A percentile compares a stretch with the other conserved stretches of the same genome.
These are phyloP conservation scores for Inonotus obliquus DNA, from an alignment of 1,284 basidiomycete species.

Conservation along the genomic window DNA sequence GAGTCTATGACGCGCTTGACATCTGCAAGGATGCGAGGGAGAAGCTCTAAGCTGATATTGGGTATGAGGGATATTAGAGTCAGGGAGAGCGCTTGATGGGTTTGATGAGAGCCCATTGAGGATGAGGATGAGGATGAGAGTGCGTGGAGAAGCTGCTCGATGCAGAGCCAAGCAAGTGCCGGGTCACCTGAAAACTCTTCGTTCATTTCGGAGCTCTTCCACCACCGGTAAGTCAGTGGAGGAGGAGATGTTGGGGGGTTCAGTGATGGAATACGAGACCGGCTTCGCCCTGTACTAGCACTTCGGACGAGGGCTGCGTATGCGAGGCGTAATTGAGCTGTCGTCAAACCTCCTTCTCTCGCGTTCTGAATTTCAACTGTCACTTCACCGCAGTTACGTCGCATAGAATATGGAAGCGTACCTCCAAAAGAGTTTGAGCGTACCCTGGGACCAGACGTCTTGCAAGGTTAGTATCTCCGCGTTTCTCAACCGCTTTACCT, in stretches of 20 bases:
- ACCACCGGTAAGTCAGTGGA: not conserved
- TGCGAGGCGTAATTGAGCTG: constrained; percentile 58
- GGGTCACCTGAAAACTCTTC: constrained; percentile 18
- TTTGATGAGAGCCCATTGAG: not conserved
- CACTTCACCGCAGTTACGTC: not conserved
- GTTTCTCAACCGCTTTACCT: constrained; percentile 6
- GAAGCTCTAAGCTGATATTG: constrained; percentile 48
- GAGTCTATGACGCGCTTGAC: constrained; percentile 35
- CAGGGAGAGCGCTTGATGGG: constrained; percentile 36
- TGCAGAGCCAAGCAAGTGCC: constrained; percentile 57
- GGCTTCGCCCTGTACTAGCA: constrained; percentile 35
- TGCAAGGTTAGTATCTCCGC: constrained; percentile 31
- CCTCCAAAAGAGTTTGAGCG: constrained; percentile 58
- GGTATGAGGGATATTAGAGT: constrained; percentile 56
- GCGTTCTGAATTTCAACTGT: constrained; percentile 50
- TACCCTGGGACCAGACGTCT: constrained; percentile 65
- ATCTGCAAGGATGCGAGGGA: constrained; percentile 48
- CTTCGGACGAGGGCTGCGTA: constrained; percentile 59
- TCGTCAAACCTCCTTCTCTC: constrained; percentile 48
- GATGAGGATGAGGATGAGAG: constrained; percentile 25
- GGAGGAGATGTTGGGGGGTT: not conserved
- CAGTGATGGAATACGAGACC: not conserved
- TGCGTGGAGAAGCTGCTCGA: constrained; percentile 45
- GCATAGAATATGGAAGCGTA: constrained; percentile 27
- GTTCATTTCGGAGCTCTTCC: not conserved